Evolutionary conservation across 2,329 filamentous ascomycete genomes (phyloP).

Genomic region (Neofusicoccum ribis): DNA sequence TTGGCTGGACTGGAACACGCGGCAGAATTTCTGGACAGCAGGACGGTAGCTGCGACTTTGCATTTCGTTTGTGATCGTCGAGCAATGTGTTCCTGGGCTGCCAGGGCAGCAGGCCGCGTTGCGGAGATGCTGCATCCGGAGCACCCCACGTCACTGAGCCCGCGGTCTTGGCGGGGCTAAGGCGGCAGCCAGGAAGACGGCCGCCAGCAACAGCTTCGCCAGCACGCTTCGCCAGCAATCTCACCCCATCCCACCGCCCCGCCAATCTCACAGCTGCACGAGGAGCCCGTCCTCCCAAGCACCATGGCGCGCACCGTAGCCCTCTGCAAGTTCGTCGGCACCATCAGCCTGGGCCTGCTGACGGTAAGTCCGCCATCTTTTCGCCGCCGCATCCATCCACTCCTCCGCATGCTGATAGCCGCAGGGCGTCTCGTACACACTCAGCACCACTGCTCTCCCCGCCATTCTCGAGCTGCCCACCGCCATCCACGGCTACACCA

Average conservation of each 20-base stretch:
- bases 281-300: slow-evolving; percentile 19
- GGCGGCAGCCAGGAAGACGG: neutral
- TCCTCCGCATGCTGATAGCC: neutral
- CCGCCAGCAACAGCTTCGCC: neutral
- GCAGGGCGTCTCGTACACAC: slow-evolving; percentile 85
- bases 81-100: neutral
- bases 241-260: neutral
- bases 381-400: neutral
- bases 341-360: slow-evolving; percentile 81
- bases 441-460: slow-evolving; percentile 75
- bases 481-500: slow-evolving; percentile 67
- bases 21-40: neutral
- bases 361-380: slow-evolving; percentile 62
- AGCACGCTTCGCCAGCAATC: neutral
- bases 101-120: neutral
- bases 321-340: slow-evolving; percentile 88
- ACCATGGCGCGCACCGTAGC: slow-evolving; percentile 71
- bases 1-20: neutral
- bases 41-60: neutral
- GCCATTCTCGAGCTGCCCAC: slow-evolving; percentile 79
- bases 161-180: slow-evolving; percentile 5
- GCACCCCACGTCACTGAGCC: slow-evolving; percentile 8
- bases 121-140: slow-evolving; percentile 4
- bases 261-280: neutral
- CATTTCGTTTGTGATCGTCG: neutral